phyloP scores from a whole-genome alignment of 192 early-diverging fungal species.

The Polychytrium aggregatum region DNA sequence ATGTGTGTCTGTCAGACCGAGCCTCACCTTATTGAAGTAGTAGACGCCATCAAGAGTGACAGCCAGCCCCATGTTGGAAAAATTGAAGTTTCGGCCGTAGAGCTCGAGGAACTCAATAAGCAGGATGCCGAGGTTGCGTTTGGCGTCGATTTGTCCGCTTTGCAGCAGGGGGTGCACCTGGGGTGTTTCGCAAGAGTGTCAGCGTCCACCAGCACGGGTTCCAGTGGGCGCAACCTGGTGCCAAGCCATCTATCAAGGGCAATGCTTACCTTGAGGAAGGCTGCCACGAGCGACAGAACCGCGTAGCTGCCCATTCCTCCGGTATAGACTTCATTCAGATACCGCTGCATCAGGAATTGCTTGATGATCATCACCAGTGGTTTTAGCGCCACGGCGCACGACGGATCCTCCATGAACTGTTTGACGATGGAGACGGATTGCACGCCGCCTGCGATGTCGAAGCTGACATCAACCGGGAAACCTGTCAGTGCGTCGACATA shows the following conservation, averaged over 20 bases:
- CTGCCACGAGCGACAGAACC: constrained; percentile 60
- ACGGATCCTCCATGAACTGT: constrained; percentile 37
- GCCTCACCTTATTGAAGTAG: constrained; percentile 37
- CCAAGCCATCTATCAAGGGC: neutral
- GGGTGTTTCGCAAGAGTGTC: too few species aligned
- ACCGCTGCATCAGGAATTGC: constrained; percentile 63
- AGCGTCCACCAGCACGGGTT: too few species aligned
- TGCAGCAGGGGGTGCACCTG: constrained; percentile 73
- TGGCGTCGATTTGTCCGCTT: constrained; percentile 43
- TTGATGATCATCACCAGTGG: constrained; percentile 74
- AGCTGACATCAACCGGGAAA: constrained; percentile 71
- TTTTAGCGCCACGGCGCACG: constrained; percentile 35
- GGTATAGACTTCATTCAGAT: constrained; percentile 73
- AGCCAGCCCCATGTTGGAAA: constrained; percentile 49
- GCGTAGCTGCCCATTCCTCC: constrained; percentile 87
- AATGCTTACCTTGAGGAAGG: constrained; percentile 59
- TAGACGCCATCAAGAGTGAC: constrained; percentile 32
- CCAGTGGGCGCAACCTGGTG: too few species aligned
- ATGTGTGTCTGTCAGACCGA: neutral
- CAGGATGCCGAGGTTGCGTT: constrained; percentile 75
- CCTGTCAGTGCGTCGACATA: constrained; percentile 61
- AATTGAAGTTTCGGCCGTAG: constrained; percentile 74
- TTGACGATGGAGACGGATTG: constrained; percentile 49
- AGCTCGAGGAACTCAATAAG: constrained; percentile 88
- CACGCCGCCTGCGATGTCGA: constrained; percentile 68